phyloP scores from a whole-genome alignment of 495 filamentous ascomycete species.

The Aspergillus asperescens region DNA sequence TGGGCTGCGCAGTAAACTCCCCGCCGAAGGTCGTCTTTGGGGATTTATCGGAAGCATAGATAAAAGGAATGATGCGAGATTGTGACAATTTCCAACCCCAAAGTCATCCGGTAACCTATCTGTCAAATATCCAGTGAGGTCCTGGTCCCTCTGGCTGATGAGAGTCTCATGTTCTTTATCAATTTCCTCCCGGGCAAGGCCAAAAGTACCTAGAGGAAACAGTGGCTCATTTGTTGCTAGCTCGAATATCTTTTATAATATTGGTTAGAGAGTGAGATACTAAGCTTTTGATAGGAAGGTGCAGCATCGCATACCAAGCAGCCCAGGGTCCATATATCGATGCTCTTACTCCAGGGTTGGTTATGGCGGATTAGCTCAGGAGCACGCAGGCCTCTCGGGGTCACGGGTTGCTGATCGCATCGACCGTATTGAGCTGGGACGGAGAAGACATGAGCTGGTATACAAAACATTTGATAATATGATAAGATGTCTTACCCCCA shows the following conservation, averaged over 20 bases:
- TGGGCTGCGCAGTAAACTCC: no score
- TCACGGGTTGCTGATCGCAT: conserved; percentile 12
- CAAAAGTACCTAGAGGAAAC: conserved; percentile 17
- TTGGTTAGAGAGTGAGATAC: not conserved
- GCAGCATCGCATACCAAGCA: conserved; percentile 18
- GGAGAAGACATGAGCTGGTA: no score
- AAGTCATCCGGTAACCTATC: conserved; percentile 19
- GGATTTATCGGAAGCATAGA: conserved; percentile 13
- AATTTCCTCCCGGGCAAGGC: conserved; percentile 14
- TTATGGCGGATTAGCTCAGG: conserved; percentile 17
- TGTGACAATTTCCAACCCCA: conserved; percentile 11
- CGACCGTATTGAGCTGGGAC: conserved; percentile 2
- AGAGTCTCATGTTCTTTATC: conserved; percentile 10
- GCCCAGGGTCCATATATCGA: conserved; percentile 22
- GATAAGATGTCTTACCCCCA: conserved; percentile 12
- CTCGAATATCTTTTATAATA: conserved; percentile 19
- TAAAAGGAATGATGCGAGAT: conserved; percentile 15
- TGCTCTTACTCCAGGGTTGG: conserved; percentile 12
- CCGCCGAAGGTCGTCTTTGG: no score
- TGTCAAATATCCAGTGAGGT: conserved; percentile 9
- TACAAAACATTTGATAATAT: not conserved
- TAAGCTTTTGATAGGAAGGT: not conserved
- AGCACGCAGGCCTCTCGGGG: conserved; percentile 16
- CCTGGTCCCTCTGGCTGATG: conserved; percentile 3
- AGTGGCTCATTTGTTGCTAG: conserved; percentile 24